phyloP scores from a whole-genome alignment of 768 basidiomycete genomes.

The Paxillus ammoniavirescens region DNA sequence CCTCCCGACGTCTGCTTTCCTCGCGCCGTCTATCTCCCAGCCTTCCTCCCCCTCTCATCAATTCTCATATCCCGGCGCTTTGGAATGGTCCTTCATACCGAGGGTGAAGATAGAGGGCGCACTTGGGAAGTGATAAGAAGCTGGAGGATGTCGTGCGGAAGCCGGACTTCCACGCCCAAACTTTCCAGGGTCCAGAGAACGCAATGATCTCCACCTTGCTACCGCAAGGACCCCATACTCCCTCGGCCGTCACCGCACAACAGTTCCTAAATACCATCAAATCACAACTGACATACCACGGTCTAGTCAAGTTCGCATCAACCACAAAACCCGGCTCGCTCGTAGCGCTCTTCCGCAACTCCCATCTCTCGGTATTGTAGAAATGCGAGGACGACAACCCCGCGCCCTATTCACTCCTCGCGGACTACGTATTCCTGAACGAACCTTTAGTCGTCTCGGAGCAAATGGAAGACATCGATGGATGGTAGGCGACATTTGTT shows the following conservation, averaged over 20 bases:
- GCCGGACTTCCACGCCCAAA: too few relatives aligned
- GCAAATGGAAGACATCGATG: conserved; percentile 84
- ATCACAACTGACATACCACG: conserved; percentile 87
- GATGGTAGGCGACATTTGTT: conserved; percentile 72
- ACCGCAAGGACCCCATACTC: too few relatives aligned
- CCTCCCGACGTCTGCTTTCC: too few relatives aligned
- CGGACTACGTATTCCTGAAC: conserved; percentile 76
- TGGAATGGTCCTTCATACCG: too few relatives aligned
- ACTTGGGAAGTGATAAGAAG: too few relatives aligned
- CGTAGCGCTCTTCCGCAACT: conserved; percentile 88
- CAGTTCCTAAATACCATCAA: conserved; percentile 67
- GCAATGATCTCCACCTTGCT: too few relatives aligned
- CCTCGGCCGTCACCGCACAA: conserved; percentile 62
- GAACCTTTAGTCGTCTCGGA: conserved; percentile 90
- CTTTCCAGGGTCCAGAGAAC: too few relatives aligned
- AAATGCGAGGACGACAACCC: conserved; percentile 44
- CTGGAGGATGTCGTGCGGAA: too few relatives aligned
- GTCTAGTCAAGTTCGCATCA: conserved; percentile 74
- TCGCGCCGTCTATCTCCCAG: too few relatives aligned
- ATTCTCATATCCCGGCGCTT: too few relatives aligned
- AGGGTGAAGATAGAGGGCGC: too few relatives aligned
- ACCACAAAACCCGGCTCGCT: conserved; percentile 50
- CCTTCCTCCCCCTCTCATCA: too few relatives aligned
- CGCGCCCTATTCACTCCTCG: conserved; percentile 78
- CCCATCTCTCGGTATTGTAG: conserved; percentile 86